Evolutionary conservation across 768 basidiomycete genomes (phyloP), one percentile per base, ranked within the genome.

Genomic region (Boletellus ananiceps): DNA sequence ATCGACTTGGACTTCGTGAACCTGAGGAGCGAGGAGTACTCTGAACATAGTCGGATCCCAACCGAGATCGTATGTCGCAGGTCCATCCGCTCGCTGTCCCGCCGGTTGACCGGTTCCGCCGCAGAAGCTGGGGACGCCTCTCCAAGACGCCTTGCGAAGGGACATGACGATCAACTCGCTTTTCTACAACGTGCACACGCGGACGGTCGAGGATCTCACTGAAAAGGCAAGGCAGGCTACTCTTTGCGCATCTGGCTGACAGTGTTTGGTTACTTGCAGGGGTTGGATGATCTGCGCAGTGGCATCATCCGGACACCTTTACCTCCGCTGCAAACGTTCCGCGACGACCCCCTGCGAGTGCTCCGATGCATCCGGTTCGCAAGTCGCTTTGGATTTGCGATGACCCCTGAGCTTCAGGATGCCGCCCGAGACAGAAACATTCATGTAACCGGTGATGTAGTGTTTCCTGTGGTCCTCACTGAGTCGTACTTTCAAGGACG

Each of bases 91-190:
- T 8, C 21, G 9, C 16, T 14, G 1, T 18, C 14, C 38, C 5
- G 5, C 25, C 14, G 2, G 8, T 40, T 56, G 44, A 57, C 38
- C 50, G 16, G 6, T 13, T 31, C 38, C 23, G 23, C 23, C 6
- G 8, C 60, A 98, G 95, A 75, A 79, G 31, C 95, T 93, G 48
- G 96, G 96, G 7, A 95, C 94, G 3, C 93, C 95, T 0, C 61
- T 88, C 13, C 79, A 98, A 71, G 96, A 99, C 64, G 93, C 96
- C 2, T 65, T 88, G 41, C 75, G 96, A 45, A 76, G 96, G 59
- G 96, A 99, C 65, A 81, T 88, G 25, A 98, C 96, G 1, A 96
- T 99, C 66, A 99, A 99, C 62, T 74, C 95, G 0, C 72, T 99
- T 7, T 98, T 98, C 71, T 98, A 94, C 71, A 98, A 99, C 56